phyloP scores from a whole-genome alignment of 345 rosid species.

The Pistacia atlantica region DNA sequence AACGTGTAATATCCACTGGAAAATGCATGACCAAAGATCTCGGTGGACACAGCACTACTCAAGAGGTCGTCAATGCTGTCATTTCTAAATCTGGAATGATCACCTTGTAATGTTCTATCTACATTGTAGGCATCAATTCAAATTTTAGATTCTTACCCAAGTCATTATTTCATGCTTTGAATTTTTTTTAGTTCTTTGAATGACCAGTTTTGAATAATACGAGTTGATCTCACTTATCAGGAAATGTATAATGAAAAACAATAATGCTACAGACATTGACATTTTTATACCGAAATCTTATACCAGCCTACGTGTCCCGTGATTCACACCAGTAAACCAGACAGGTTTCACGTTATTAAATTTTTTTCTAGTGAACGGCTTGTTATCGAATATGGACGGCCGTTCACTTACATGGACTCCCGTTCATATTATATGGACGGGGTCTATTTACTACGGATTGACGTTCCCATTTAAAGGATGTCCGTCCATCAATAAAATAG shows the following conservation, averaged over 20 bases:
- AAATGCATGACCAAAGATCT: constrained; percentile 77
- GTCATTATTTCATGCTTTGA: not conserved
- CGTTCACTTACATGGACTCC: too few species aligned
- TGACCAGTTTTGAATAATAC: not conserved
- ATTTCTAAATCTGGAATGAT: constrained; percentile 56
- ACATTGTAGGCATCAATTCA: not conserved
- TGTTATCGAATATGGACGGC: too few species aligned
- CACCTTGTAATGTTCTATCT: not conserved
- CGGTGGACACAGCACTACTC: constrained; percentile 76
- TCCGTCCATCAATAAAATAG: too few species aligned
- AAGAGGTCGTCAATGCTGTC: constrained; percentile 84
- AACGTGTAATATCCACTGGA: constrained; percentile 64
- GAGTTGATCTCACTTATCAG: not conserved
- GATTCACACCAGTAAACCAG: too few species aligned
- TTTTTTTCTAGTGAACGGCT: too few species aligned
- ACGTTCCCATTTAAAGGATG: too few species aligned
- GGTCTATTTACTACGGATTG: too few species aligned
- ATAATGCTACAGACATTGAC: too few species aligned
- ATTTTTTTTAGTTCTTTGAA: not conserved
- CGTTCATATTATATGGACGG: too few species aligned
- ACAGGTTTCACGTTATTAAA: too few species aligned
- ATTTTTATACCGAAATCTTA: too few species aligned
- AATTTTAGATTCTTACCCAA: not conserved
- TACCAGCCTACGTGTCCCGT: too few species aligned
- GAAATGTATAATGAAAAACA: not conserved